Base-by-base conservation (phyloP, 106 monocot species). In the Acanthochlamys bracteata region DNA sequence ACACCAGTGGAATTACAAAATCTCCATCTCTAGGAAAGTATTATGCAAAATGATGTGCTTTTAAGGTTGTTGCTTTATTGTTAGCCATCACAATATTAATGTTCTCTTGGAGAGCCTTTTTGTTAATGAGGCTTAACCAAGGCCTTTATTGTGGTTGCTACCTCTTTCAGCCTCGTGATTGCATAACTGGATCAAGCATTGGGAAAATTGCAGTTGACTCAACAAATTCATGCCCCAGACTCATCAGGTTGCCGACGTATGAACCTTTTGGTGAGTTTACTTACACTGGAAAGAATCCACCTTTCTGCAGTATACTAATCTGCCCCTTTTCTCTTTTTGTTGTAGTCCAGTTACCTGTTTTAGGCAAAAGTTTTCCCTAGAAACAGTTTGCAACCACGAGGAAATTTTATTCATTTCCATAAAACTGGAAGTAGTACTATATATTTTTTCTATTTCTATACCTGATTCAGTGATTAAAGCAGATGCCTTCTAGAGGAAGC, bases 161-260 rank as follows among this genome's bases (percentile, higher is more conserved):
- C 6, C 42, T 25, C 66, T 42, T 68, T 7, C 68, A 89, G 89
- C 81, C 84, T 65, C 81, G 82, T 42, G 89, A 89, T 71, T 89
- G 89, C 49, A 21, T 53, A 42, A 42, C 11, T 63, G 58, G 33
- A 4, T 72, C 76, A 14, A 41, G 17, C 45, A 26, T 49, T 10
- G 20, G 16, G 10, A 46, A 66, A 20, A 51, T 25, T n/a, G 4
- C 33, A 3, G 23, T 42, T 11, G 71, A 70, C 10, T 70, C 76
- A 17, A 81, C 64, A n/a, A 74, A 33, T 25, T 78, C 81, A 27
- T 89, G 89, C 59, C 84, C 89, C 24, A 41, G 57, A 64, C 71
- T 61, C 42, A 57, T 89, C 25, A 76, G 69, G 39, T 74, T 89
- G 25, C 89, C 89, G n/a, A 66, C 75, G 57, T 76, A 78, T 21